phyloP scores from a whole-genome alignment of 257 asterid genomes.

The Henckelia pumila region DNA sequence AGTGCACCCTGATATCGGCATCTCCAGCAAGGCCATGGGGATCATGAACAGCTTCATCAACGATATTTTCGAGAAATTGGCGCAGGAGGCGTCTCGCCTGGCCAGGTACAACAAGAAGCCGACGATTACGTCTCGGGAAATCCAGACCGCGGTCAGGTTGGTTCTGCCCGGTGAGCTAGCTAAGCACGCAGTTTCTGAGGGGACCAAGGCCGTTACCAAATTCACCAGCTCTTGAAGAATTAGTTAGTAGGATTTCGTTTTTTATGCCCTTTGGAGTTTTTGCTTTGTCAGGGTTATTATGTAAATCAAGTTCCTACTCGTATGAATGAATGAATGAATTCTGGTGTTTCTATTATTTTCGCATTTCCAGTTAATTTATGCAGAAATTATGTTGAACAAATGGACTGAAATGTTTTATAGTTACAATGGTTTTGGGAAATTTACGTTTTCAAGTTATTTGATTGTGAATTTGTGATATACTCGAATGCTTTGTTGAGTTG shows the following conservation, averaged over 20 bases:
- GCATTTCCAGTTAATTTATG: too few relatives aligned
- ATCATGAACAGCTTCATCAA: slow-evolving; percentile 47
- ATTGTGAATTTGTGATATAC: too few relatives aligned
- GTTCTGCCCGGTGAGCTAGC: slow-evolving; percentile 47
- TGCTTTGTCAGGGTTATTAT: too few relatives aligned
- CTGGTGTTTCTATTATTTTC: too few relatives aligned
- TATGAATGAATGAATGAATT: background rate
- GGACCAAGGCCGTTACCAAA: slow-evolving; percentile 48
- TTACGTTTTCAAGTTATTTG: too few relatives aligned
- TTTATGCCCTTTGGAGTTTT: background rate
- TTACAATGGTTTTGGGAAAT: too few relatives aligned
- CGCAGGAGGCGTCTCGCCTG: slow-evolving; percentile 35
- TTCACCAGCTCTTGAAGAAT: slow-evolving; percentile 37
- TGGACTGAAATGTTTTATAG: too few relatives aligned
- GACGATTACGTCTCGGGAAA: slow-evolving; percentile 43
- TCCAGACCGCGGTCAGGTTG: slow-evolving; percentile 42
- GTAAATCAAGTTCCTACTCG: background rate
- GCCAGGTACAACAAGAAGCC: slow-evolving; percentile 46
- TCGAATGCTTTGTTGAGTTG: too few relatives aligned
- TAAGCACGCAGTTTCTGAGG: slow-evolving; percentile 46
- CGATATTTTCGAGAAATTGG: slow-evolving; percentile 46
- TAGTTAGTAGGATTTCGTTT: background rate
- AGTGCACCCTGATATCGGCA: slow-evolving; percentile 44
- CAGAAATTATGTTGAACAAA: too few relatives aligned
- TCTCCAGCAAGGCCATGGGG: slow-evolving; percentile 49